These are phyloP conservation scores for Aureobasidium mangrovei DNA, from an alignment of 2,329 filamentous ascomycete species.

Conservation along the genomic window DNA sequence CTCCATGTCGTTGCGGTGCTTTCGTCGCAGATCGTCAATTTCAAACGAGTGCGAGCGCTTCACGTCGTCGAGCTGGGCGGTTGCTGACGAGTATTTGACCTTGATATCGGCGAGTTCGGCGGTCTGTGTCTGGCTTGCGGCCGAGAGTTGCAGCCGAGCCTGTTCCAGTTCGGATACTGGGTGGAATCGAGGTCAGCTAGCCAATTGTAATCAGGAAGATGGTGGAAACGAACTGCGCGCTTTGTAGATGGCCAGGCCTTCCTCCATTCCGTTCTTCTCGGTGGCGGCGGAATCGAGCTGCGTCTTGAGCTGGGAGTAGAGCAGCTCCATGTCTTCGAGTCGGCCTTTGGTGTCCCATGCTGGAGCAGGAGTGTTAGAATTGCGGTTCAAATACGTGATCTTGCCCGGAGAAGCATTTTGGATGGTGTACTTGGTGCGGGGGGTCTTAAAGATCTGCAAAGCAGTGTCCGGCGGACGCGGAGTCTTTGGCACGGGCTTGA, in stretches of 20 bases:
- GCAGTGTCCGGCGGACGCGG: neutral
- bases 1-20: constrained; percentile 49
- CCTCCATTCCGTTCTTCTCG: constrained; percentile 62
- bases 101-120: constrained; percentile 58
- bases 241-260: constrained; percentile 66
- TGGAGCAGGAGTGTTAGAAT: constrained; percentile 62
- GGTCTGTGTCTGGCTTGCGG: constrained; percentile 49
- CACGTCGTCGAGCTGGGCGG: constrained; percentile 43
- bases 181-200: constrained; percentile 6
- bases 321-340: constrained; percentile 65
- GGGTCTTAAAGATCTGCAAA: constrained; percentile 11
- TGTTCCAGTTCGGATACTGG: constrained; percentile 50
- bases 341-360: constrained; percentile 73
- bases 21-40: constrained; percentile 44
- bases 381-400: constrained; percentile 48
- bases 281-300: constrained; percentile 61
- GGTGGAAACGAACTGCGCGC: constrained; percentile 51
- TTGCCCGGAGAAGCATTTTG: constrained; percentile 23
- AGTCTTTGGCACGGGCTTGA: constrained; percentile 13
- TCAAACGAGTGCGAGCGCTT: constrained; percentile 44
- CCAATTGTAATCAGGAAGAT: neutral
- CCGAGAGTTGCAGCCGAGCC: constrained; percentile 41
- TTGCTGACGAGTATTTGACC: constrained; percentile 42
- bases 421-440: constrained; percentile 14
- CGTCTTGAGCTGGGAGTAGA: constrained; percentile 63